phyloP scores from a whole-genome alignment of 2,329 filamentous ascomycete genomes.

The Botrytis elliptica region DNA sequence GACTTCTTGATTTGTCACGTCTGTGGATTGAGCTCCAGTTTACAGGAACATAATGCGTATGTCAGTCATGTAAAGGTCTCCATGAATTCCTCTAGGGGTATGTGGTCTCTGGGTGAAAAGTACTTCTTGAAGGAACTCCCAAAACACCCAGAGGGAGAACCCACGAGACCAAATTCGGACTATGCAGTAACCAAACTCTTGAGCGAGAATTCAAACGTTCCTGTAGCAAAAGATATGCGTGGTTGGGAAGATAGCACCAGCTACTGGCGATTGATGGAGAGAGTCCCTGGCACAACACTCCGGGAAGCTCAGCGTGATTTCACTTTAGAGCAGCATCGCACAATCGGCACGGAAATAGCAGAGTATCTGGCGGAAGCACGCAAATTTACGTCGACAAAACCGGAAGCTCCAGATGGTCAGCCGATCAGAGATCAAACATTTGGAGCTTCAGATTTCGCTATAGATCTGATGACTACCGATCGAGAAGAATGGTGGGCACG shows the following conservation, averaged over 20 bases:
- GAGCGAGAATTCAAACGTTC: neutral
- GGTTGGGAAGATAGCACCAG: neutral
- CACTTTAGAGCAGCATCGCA: neutral
- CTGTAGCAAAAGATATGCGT: neutral
- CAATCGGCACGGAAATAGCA: neutral
- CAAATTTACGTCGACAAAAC: constrained; percentile 11
- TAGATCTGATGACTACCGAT: neutral
- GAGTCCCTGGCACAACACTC: neutral
- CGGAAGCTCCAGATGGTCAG: neutral
- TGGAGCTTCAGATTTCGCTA: accelerated
- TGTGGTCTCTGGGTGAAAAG: neutral
- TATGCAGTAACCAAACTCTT: neutral
- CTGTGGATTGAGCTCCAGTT: neutral
- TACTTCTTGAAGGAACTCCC: neutral
- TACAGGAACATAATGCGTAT: neutral
- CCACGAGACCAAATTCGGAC: neutral
- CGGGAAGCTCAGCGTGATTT: accelerated
- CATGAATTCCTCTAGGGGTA: neutral
- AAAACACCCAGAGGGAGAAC: accelerated
- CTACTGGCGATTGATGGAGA: neutral
- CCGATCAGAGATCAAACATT: neutral
- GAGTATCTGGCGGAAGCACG: constrained; percentile 1
- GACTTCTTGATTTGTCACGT: neutral
- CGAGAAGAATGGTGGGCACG: constrained; percentile 8
- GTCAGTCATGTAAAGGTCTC: constrained; percentile 7